phyloP scores from a whole-genome alignment of 306 rosid species.

The Quercus gilva region DNA sequence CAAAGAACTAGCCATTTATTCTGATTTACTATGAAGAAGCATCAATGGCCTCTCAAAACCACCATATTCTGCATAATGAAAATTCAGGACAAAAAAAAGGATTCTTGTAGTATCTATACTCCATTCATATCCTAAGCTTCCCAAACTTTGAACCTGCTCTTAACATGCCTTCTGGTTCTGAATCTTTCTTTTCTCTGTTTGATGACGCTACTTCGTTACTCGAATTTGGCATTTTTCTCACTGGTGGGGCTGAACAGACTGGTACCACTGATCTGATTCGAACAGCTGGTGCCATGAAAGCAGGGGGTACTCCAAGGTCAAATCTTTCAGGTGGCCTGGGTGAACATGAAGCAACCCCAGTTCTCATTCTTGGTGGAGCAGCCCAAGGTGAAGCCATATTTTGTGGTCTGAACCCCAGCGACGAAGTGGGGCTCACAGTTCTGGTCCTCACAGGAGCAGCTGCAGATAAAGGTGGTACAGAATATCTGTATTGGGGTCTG shows the following conservation, averaged over 20 bases:
- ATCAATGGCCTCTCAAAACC: slow-evolving; percentile 20
- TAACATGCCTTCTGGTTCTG: slow-evolving; percentile 29
- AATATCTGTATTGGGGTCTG: slow-evolving; percentile 30
- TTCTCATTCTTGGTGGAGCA: slow-evolving; percentile 49
- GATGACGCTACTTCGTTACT: slow-evolving; percentile 23
- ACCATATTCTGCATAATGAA: slow-evolving; percentile 24
- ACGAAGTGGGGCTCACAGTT: slow-evolving; percentile 35
- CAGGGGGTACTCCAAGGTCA: slow-evolving; percentile 33
- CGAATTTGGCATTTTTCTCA: slow-evolving; percentile 33
- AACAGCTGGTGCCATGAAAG: slow-evolving; percentile 73
- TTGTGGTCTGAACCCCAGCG: slow-evolving; percentile 33
- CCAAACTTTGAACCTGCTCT: slow-evolving; percentile 44
- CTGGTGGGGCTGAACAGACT: slow-evolving; percentile 81
- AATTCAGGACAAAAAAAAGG: neutral
- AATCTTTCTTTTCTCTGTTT: slow-evolving; percentile 33
- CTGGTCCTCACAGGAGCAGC: slow-evolving; percentile 40
- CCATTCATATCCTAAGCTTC: slow-evolving; percentile 34
- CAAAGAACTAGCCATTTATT: slow-evolving; percentile 23
- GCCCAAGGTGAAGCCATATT: slow-evolving; percentile 29
- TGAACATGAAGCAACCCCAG: slow-evolving; percentile 34
- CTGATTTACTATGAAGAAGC: slow-evolving; percentile 13
- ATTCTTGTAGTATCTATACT: slow-evolving; percentile 16
- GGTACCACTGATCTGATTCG: slow-evolving; percentile 77
- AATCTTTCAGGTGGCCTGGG: slow-evolving; percentile 31
- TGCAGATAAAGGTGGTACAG: slow-evolving; percentile 34